phyloP scores from a whole-genome alignment of 2,329 filamentous ascomycete species.

The Fusarium oxysporum region DNA sequence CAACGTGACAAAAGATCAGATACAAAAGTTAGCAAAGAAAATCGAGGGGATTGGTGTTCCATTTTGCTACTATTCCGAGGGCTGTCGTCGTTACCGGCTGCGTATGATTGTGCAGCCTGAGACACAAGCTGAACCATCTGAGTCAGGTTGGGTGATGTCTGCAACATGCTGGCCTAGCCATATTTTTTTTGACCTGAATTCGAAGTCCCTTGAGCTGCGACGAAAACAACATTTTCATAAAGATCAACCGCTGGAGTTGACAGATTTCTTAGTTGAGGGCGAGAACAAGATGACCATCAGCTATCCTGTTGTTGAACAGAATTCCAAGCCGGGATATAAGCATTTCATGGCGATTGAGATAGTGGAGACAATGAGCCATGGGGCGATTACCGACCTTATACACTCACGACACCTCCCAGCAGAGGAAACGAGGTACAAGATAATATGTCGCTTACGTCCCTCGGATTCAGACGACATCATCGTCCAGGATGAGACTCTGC shows the following conservation, averaged over 20 bases:
- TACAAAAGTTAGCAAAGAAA: constrained; percentile 52
- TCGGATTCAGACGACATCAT: constrained; percentile 67
- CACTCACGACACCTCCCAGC: constrained; percentile 54
- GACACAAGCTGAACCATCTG: constrained; percentile 46
- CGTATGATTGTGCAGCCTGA: constrained; percentile 65
- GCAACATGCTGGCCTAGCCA: constrained; percentile 78
- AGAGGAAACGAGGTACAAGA: constrained; percentile 64
- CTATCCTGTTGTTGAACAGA: constrained; percentile 46
- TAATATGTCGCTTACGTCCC: constrained; percentile 61
- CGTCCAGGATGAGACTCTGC: constrained; percentile 66
- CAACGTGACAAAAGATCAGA: constrained; percentile 52
- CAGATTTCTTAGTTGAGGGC: constrained; percentile 67
- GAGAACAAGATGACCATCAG: constrained; percentile 71
- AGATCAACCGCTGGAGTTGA: constrained; percentile 82
- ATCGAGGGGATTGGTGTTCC: constrained; percentile 48
- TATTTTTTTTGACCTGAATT: constrained; percentile 77
- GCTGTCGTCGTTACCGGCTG: constrained; percentile 73
- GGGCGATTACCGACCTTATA: constrained; percentile 56
- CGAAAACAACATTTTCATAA: constrained; percentile 79
- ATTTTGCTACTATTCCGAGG: constrained; percentile 58
- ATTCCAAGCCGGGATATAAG: constrained; percentile 29
- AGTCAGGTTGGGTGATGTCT: constrained; percentile 70
- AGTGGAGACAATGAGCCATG: constrained; percentile 66
- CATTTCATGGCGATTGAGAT: constrained; percentile 78
- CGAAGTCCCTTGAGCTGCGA: constrained; percentile 64